Evolutionary conservation across 2,329 filamentous ascomycete genomes (phyloP), one percentile per base, ranked within the genome.

Genomic region (Penicillium sp.): DNA sequence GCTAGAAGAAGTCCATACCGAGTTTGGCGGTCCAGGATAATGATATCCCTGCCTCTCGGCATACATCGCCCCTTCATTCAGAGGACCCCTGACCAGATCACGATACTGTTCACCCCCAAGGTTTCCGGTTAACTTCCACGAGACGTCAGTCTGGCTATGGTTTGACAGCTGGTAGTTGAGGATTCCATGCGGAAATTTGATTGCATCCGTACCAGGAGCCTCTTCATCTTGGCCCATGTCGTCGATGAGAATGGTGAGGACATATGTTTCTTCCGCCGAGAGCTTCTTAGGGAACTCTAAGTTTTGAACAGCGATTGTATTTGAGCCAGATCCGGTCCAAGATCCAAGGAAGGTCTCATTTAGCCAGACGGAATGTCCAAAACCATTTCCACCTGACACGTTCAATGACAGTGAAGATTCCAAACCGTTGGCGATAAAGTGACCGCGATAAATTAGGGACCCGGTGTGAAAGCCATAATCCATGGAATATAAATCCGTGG

Each of bases 71-170:
- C 81, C 81, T 69, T 84, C 82, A 57, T 84, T 84, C 5, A 83
- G 66, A 1, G 81, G 81, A 0, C 82, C 81, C 19, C 82, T 76
- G 5, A 69, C 68, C 1, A 72, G 64, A 55, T 84, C 81, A 3
- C 51, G 48, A 63, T 83, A 82, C 51, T 79, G 67, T 57, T 84
- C 81, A 13, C 81, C 82, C 3, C 79, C 79, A 0, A 83, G 71
- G 54, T 83, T 84, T 3, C 82, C 81, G 0, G 81, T 82, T 6
- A 84, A 58, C 58, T 82, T 83, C 81, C 81, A 84, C 2, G 59
- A 60, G 6, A 75, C 55, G 8, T 60, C 59, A 1, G 55, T 55
- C 24, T 66, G 61, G 0, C 69, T 65, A 16, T 66, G 57, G 31
- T 75, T 70, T 16, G 71, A 70, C 16, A 80, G 60, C n/a, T 60